phyloP scores from a whole-genome alignment of 768 basidiomycete species.

The Macrolepiota dolichaula region DNA sequence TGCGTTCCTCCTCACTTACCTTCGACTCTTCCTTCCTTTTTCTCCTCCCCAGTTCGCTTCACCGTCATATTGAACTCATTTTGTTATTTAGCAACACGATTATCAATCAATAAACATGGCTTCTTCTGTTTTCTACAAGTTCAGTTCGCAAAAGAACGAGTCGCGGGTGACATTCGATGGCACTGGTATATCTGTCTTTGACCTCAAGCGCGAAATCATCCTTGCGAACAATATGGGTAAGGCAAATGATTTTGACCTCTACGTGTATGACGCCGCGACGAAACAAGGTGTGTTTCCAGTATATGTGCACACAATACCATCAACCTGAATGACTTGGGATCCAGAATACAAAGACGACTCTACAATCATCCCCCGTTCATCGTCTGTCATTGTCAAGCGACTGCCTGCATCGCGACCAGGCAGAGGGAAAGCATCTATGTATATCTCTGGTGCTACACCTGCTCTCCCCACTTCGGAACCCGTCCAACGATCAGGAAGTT shows the following conservation, averaged over 20 bases:
- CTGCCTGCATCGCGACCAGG: slow-evolving; percentile 79
- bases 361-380: slow-evolving; percentile 88
- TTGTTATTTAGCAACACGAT: slow-evolving; percentile 12
- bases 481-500: slow-evolving; percentile 32
- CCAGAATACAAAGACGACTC: slow-evolving; percentile 92
- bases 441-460: slow-evolving; percentile 49
- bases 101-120: slow-evolving; percentile 50
- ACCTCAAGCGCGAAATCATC: slow-evolving; percentile 98
- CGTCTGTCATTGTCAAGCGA: slow-evolving; percentile 91
- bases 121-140: slow-evolving; percentile 97
- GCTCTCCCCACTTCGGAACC: slow-evolving; percentile 48
- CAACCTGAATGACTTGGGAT: background rate
- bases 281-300: slow-evolving; percentile 74
- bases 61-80: slow-evolving; percentile 1
- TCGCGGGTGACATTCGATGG: slow-evolving; percentile 97
- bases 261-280: slow-evolving; percentile 77
- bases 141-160: slow-evolving; percentile 93
- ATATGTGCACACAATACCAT: background rate
- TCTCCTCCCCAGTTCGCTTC: background rate
- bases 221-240: slow-evolving; percentile 93
- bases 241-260: slow-evolving; percentile 95
- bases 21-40: background rate
- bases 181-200: slow-evolving; percentile 98
- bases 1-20: background rate
- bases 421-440: slow-evolving; percentile 79